Base-by-base conservation (phyloP, 495 filamentous ascomycete species). In the Penicillium mononematosum region DNA sequence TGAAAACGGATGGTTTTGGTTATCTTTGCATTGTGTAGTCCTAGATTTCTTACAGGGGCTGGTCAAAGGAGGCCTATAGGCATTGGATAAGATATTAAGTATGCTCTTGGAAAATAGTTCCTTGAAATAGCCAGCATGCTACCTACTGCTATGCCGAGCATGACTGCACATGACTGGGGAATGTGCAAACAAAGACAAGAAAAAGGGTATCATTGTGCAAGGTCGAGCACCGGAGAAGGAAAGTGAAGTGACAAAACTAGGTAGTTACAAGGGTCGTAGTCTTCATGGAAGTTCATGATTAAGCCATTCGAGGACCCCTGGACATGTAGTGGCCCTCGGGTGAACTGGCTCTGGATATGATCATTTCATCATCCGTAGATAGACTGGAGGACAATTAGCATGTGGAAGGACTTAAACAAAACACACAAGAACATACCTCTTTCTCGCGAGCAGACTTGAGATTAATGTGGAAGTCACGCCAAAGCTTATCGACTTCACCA, bases 401-500 rank as follows among this genome's bases (percentile, higher is more conserved):
- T 9, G 7, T 31, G 9, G 2, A 19, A 53, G 2, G n/a, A 50
- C 17, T 14, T 14, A 24, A n/a, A 16, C 16, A 19, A 31, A 54
- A 8, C 12, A 17, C 0, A 11, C 12, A 25, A 41, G 22, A 56
- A 64, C 67, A 53, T 69, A 75, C 75, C 63, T 73, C 78, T 4
- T 70, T 68, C 50, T 78, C 74, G 34, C 82, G 68, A 2, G 84
- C 86, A 39, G 70, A 68, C 39, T 84, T 76, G 22, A 88, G 62
- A 61, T 78, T 79, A 5, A 76, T 72, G 63, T 84, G 83, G 63
- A 85, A 89, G 43, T 84, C 78, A 24, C 73, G 65, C 67, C 83
- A 86, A 8, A 89, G 68, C 44, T 71, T 73, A 59, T 78, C 78
- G 24, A 88, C 78, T 61, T 82, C 78, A 5, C 79, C 81, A 20